Percentiles rank a stretch among this genome's conserved stretches.
Conservation (phyloP, 371 early-diverging fungal genomes). For the Basidiobolus meristosporus region DNA sequence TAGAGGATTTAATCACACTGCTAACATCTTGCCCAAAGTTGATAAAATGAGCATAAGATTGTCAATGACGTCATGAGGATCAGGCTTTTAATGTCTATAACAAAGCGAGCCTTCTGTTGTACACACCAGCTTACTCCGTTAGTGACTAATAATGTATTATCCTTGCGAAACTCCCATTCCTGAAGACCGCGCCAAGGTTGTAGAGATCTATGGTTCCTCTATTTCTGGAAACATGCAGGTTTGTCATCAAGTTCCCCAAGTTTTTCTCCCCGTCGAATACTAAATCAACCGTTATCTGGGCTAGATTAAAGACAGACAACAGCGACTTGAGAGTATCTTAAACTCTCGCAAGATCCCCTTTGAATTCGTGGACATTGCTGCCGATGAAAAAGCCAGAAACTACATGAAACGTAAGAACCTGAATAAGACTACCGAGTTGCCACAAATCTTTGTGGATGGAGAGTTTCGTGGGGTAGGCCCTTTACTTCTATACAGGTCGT, state of each 20-base stretch:
- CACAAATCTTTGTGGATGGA: slow-evolving; percentile 48
- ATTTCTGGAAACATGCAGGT: slow-evolving; percentile 6
- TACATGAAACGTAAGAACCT: slow-evolving; percentile 33
- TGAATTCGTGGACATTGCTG: slow-evolving; percentile 33
- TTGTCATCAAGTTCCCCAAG: no score
- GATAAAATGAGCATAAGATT: no score
- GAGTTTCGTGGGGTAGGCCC: slow-evolving; percentile 11
- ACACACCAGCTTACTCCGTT: no score
- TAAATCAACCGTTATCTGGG: neutral
- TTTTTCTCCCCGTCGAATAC: neutral
- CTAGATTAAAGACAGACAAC: slow-evolving; percentile 15
- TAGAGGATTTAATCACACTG: no score
- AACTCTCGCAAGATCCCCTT: slow-evolving; percentile 17
- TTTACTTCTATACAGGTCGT: neutral
- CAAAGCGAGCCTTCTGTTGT: no score
- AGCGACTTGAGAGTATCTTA: slow-evolving; percentile 12
- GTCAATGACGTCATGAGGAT: no score
- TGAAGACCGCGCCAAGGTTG: slow-evolving; percentile 1
- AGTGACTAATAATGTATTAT: no score
- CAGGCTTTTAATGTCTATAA: no score
- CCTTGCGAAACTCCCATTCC: neutral
- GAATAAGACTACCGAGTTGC: slow-evolving; percentile 24
- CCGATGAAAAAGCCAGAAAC: slow-evolving; percentile 36
- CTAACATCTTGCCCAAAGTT: no score
- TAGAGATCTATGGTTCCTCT: slow-evolving; percentile 9